Base-by-base conservation (phyloP, 2,329 filamentous ascomycete genomes). In the Phyllosticta citribraziliensis region DNA sequence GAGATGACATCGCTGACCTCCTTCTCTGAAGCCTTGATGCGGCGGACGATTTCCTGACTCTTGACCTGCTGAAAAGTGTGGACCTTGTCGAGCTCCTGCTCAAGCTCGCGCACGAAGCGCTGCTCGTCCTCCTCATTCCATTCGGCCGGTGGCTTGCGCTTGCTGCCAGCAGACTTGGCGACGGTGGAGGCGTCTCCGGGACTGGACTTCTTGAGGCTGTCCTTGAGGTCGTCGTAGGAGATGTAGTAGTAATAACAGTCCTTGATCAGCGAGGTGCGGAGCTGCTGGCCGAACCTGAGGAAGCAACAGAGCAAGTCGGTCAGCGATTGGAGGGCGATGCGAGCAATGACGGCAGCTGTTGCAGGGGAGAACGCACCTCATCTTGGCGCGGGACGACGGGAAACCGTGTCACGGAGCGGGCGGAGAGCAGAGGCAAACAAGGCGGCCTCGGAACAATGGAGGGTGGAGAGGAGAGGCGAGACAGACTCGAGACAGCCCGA, bases 211-310 rank as follows among this genome's bases (percentile, higher is more conserved):
- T 93, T 94, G 64, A 99, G 85, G 66, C 91, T 86, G 67, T 83
- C 81, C 79, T 99, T 99, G 56, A 99, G 84, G 66, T 88, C 89
- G 74, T 97, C 92, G 78, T 99, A 99, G 77, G 91, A 88, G 77
- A 99, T 97, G 79, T 99, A 99, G 80, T 96, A 91, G 87, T 92
- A 96, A 75, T 92, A 87, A 79, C 95, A 99, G 78, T 97, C 92
- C 80, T 89, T 91, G 76, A 97, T 96, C 72, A 96, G 84, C 73
- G 92, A 97, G 70, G 91, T 93, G 66, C 91, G 91, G 70, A 99
- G 86, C 82, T 99, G 92, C 77, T 97, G 90, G 74, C 94, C 94
- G 81, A 97, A 99, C 82, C 84, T 87, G 69, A 12, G 14, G 5
- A 6, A n/a, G 35, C 33, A 53, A 12, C 11, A 40, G 12, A 17